Conservation (phyloP, 2,329 filamentous ascomycete genomes). For the Plenodomus tracheiphilus region DNA sequence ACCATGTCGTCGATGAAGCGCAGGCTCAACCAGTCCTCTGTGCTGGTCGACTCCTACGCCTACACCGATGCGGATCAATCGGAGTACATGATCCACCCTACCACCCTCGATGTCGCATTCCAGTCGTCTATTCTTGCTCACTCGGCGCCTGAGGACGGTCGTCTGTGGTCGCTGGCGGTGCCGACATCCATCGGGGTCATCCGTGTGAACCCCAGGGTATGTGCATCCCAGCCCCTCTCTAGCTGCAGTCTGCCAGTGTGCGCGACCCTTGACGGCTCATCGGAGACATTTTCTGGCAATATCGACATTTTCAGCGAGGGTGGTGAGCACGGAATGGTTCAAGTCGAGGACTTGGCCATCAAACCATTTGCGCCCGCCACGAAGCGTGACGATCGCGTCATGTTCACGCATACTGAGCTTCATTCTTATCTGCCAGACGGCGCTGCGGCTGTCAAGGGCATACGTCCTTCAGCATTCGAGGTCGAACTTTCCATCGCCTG, state of each 20-base stretch:
- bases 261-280: not conserved
- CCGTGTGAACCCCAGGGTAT: not conserved
- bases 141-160: slow-evolving; percentile 28
- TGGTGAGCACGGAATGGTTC: not conserved
- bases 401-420: not conserved
- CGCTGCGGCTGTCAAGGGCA: too few species aligned
- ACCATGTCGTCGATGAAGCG: not conserved
- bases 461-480: too few species aligned
- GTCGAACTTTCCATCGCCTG: too few species aligned
- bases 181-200: slow-evolving; percentile 15
- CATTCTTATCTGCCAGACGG: too few species aligned
- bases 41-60: not conserved
- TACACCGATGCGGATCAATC: not conserved
- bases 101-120: slow-evolving; percentile 30
- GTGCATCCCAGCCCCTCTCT: not conserved
- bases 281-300: not conserved
- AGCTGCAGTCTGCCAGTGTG: not conserved
- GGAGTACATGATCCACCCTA: slow-evolving; percentile 16
- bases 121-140: slow-evolving; percentile 33
- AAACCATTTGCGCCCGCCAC: not conserved
- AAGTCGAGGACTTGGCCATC: not conserved
- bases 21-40: slow-evolving; percentile 21
- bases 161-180: slow-evolving; percentile 25
- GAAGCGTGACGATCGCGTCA: not conserved
- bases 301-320: not conserved